Base-by-base conservation (phyloP, 164 flowering plant genomes). In the Berberis vulgaris region DNA sequence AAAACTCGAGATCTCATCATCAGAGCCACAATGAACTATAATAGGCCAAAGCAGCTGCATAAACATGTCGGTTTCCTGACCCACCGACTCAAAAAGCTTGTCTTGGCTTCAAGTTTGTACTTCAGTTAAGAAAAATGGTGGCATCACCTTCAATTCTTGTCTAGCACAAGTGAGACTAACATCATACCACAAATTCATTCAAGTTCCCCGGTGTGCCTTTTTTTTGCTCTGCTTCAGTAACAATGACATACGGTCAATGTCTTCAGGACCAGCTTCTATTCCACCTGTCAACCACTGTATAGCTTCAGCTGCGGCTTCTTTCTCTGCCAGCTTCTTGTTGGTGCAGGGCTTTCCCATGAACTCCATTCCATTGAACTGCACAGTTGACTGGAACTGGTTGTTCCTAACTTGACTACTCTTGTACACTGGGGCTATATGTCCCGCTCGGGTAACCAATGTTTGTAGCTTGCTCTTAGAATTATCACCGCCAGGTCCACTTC, bases 251-350 rank as follows among this genome's bases (percentile, higher is more conserved):
- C 80, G 83, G 40, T 78, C 83, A 6, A 91, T 64, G 54, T 73
- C 77, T 46, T 78, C 79, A 38, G 65, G 67, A 41, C 81, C 76
- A 3, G 78, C 46, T 45, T 74, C 81, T 40, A 71, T 69, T 44
- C 78, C 82, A 49, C 86, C 83, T 63, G 76, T 72, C 59, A 92
- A 71, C 91, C 87, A 89, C 65, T 71, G 78, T 41, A 89, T 72
- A 64, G 98, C 98, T 68, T 84, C 94, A 39, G 88, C 81, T 9
- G 98, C 98, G 2, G 98, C 98, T 75, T 84, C 89, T 62, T 92
- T 92, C 65, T 92, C 97, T 0, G 98, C 98, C 65, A 71, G 80
- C 72, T 88, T 92, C 77, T 89, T 89, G 79, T 81, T 92, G 76
- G 57, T 78, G 73, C 86, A 84, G 65, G 96, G 96, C 63, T 80